Conservation (phyloP, 768 basidiomycete genomes). For the Gyrodon lividus region DNA sequence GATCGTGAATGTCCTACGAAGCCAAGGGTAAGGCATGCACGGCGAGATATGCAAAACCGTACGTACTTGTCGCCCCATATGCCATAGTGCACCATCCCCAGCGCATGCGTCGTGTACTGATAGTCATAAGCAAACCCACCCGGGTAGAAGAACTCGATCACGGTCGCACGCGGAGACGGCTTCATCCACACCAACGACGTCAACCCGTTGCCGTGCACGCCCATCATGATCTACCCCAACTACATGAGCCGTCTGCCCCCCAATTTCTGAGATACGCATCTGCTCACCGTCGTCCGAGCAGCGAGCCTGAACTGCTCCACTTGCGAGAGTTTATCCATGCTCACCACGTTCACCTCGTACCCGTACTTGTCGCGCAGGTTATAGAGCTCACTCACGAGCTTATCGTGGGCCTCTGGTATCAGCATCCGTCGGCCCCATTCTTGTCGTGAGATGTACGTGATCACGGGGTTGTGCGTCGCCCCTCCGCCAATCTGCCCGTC, state of each 20-base stretch:
- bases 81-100: conserved; percentile 83
- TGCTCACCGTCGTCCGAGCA: conserved; percentile 77
- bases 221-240: conserved; percentile 80
- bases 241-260: background rate
- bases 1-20: conserved; percentile 63
- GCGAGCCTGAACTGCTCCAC: conserved; percentile 80
- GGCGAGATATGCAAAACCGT: background rate
- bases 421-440: conserved; percentile 87
- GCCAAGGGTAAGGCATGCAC: background rate
- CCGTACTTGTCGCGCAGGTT: conserved; percentile 68
- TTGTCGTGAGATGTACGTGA: conserved; percentile 91
- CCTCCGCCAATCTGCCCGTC: conserved; percentile 43
- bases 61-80: conserved; percentile 77
- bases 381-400: conserved; percentile 70
- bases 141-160: conserved; percentile 90
- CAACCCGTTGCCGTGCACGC: conserved; percentile 90
- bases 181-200: conserved; percentile 93
- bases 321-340: conserved; percentile 77
- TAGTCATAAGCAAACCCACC: conserved; percentile 86
- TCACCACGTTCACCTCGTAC: conserved; percentile 86
- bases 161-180: conserved; percentile 74
- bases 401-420: conserved; percentile 71
- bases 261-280: background rate
- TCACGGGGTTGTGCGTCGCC: conserved; percentile 59
- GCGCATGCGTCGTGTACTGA: conserved; percentile 73